These are phyloP conservation scores for Neocallimastix lanati DNA, from an alignment of 192 early-diverging fungal genomes.

Conservation along the genomic window DNA sequence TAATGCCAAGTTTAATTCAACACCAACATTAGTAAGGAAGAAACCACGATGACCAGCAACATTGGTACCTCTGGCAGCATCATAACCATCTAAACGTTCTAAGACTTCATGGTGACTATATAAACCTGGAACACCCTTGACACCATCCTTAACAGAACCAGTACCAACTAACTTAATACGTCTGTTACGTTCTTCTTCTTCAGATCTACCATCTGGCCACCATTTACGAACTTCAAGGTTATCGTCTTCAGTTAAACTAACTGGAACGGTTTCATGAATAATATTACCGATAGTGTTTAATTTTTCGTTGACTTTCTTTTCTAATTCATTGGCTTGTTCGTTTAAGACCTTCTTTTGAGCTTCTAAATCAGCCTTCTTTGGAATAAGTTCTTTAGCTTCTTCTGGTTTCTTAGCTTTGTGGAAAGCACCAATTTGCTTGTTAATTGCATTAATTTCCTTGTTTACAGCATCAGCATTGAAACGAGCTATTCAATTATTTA, in stretches of 20 bases:
- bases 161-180: slow-evolving; percentile 13
- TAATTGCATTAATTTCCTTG: slow-evolving; percentile 76
- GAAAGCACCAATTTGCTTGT: slow-evolving; percentile 76
- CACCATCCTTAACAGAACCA: slow-evolving; percentile 11
- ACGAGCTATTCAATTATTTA: slow-evolving; percentile 17
- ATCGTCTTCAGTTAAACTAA: slow-evolving; percentile 62
- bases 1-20: slow-evolving; percentile 90
- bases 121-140: slow-evolving; percentile 30
- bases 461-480: slow-evolving; percentile 77
- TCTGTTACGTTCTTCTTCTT: slow-evolving; percentile 13
- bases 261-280: slow-evolving; percentile 77
- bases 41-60: slow-evolving; percentile 98
- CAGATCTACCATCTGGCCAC: slow-evolving; percentile 30
- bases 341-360: slow-evolving; percentile 41
- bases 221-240: slow-evolving; percentile 21
- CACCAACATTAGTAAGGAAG: slow-evolving; percentile 85
- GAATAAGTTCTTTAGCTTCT: slow-evolving; percentile 56
- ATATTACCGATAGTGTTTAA: slow-evolving; percentile 70
- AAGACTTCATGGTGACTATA: slow-evolving; percentile 80
- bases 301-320: slow-evolving; percentile 41
- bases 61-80: slow-evolving; percentile 73
- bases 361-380: slow-evolving; percentile 54
- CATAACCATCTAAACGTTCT: slow-evolving; percentile 74
- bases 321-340: slow-evolving; percentile 38
- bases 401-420: slow-evolving; percentile 54